phyloP scores from a whole-genome alignment of 805 yeast genomes.

The Danielia oregonensis region DNA sequence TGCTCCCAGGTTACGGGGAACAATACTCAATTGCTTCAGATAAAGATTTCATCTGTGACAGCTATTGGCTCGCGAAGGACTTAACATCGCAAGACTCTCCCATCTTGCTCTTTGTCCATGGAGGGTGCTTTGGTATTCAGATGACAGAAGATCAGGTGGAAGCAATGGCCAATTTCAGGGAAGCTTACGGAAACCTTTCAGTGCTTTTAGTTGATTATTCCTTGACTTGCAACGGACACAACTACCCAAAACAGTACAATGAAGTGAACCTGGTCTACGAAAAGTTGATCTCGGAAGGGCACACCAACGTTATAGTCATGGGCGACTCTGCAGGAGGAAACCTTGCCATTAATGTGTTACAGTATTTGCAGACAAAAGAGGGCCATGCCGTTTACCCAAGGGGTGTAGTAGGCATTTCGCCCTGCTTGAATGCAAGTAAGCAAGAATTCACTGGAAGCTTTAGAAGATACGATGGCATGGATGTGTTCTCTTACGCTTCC shows the following conservation, averaged over 20 bases:
- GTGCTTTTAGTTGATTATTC: slow-evolving; percentile 9
- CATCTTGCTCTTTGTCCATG: slow-evolving; percentile 8
- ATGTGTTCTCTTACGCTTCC: slow-evolving; percentile 3
- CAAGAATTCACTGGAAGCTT: slow-evolving; percentile 1
- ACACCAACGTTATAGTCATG: slow-evolving; percentile 5
- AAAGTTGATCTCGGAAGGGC: slow-evolving; percentile 7
- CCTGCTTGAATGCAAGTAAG: slow-evolving; percentile 5
- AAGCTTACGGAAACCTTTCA: slow-evolving; percentile 1
- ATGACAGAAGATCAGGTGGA: slow-evolving; percentile 2
- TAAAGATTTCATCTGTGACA: neutral
- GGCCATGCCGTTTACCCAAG: slow-evolving; percentile 3
- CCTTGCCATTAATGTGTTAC: slow-evolving; percentile 3
- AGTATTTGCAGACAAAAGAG: neutral
- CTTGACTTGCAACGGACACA: slow-evolving; percentile 2
- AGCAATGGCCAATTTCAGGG: slow-evolving; percentile 6
- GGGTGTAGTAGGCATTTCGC: slow-evolving; percentile 7
- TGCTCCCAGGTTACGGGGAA: neutral
- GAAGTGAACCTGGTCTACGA: slow-evolving; percentile 5
- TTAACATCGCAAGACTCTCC: slow-evolving; percentile 1
- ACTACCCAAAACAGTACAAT: slow-evolving; percentile 6
- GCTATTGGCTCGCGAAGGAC: neutral
- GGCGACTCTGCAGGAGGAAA: slow-evolving; percentile 14
- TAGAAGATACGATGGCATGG: slow-evolving; percentile 1
- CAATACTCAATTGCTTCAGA: neutral
- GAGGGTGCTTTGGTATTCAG: slow-evolving; percentile 12